These are phyloP conservation scores for Aspergillus novoparasiticus DNA, from an alignment of 2,329 filamentous ascomycete genomes.

Conservation along the genomic window DNA sequence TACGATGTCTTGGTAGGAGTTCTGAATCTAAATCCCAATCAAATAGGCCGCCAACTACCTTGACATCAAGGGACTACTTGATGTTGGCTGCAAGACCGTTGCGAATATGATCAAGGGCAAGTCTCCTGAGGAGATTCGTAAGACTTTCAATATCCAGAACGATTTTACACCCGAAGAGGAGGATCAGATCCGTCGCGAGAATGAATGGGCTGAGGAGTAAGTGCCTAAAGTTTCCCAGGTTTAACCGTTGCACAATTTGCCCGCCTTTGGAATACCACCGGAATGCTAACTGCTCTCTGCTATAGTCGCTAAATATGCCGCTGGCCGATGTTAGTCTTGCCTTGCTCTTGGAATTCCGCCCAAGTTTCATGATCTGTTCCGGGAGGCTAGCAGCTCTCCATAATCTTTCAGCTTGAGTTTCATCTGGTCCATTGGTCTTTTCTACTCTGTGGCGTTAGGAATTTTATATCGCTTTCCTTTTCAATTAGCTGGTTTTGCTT, in stretches of 20 bases:
- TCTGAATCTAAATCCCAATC: constrained; percentile 5
- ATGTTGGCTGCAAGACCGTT: constrained; percentile 98
- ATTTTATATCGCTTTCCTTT: constrained; percentile 7
- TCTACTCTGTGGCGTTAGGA: constrained; percentile 26
- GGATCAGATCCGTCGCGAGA: constrained; percentile 92
- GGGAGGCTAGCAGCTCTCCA: constrained; percentile 2
- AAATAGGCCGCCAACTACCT: constrained; percentile 91
- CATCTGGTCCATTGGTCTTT: constrained; percentile 10
- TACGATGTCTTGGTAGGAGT: too few relatives aligned
- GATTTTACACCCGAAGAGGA: constrained; percentile 99
- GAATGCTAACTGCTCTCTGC: constrained; percentile 13
- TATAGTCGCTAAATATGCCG: constrained; percentile 52
- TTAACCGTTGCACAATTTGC: neutral
- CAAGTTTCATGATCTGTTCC: constrained; percentile 1
- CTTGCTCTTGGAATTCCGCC: constrained; percentile 6
- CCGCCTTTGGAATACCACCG: neutral
- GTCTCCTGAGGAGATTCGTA: constrained; percentile 97
- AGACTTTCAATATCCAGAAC: constrained; percentile 99
- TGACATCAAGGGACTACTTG: constrained; percentile 96
- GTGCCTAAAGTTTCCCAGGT: constrained; percentile 21
- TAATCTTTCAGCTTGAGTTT: constrained; percentile 8
- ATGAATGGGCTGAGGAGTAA: constrained; percentile 86
- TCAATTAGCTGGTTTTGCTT: neutral
- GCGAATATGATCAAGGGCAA: constrained; percentile 99
- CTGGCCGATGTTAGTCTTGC: constrained; percentile 2